phyloP scores from a whole-genome alignment of 345 rosid genomes.

The Ceriops tagal region DNA sequence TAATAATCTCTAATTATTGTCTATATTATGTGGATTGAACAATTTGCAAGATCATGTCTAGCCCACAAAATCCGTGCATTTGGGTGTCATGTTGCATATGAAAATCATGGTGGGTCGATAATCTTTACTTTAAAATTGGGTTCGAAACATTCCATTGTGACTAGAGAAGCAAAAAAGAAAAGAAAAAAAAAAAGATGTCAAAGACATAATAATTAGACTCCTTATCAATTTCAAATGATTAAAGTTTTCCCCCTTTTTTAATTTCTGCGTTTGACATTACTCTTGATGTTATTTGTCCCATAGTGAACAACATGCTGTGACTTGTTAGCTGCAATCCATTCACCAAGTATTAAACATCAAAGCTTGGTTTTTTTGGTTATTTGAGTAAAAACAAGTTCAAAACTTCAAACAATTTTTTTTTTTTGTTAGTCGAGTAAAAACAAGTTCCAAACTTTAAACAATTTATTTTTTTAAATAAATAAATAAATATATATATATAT shows the following conservation, averaged over 20 bases:
- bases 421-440: too few relatives aligned
- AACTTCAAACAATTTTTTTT: too few relatives aligned
- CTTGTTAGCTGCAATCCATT: neutral
- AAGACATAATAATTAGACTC: neutral
- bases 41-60: slow-evolving; percentile 9
- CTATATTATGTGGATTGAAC: too few relatives aligned
- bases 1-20: too few relatives aligned
- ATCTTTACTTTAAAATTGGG: slow-evolving; percentile 2
- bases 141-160: neutral
- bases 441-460: too few relatives aligned
- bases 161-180: neutral
- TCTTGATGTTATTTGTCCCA: neutral
- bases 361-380: too few relatives aligned
- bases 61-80: slow-evolving; percentile 21
- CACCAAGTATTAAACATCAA: too few relatives aligned
- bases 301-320: neutral
- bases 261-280: too few relatives aligned
- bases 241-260: neutral
- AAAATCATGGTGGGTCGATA: neutral
- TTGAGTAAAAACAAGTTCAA: too few relatives aligned
- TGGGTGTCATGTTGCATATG: neutral
- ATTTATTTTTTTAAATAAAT: too few relatives aligned
- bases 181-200: slow-evolving; percentile 3
- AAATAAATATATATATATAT: too few relatives aligned
- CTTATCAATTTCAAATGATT: slow-evolving; percentile 9